Evolutionary conservation across 169 alveolate species (phyloP), one percentile per base, ranked within the genome.

Genomic region (Plasmodium yoelii): DNA sequence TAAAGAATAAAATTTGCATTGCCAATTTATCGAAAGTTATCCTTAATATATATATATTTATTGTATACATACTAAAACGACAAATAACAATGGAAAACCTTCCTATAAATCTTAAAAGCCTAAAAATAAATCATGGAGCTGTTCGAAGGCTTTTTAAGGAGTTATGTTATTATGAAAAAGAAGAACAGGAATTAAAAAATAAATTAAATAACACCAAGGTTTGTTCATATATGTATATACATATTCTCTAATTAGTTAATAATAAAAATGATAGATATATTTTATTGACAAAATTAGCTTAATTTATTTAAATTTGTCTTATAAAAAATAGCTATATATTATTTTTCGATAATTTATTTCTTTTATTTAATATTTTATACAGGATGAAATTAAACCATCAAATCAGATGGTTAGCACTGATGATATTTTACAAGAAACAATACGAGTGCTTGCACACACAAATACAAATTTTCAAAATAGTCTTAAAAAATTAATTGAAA

Each of bases 121-220:
- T 75, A 13, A 75, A 75, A 75, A 75, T 75, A 5, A 75, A 75
- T 55, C 88, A 75, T 39, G 88, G 74, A 8, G 75, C 88, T 34
- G 75, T 75, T 12, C 67, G 74, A 34, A 75, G 88, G 26, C 75
- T 75, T 18, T 63, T 75, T 19, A 75, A 75, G 44, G 88, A 75
- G 15, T 39, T 75, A 19, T 49, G 13, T 22, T 75, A 61, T 24
- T 75, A 75, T 42, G 88, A 75, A 67, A 64, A 75, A 51, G 88
- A 75, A 42, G 88, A 75, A 65, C 26, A 19, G 12, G 88, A 75
- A 18, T 55, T 75, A 39, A 46, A 51, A 15, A 18, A 39, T 1
- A 75, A 75, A 61, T 26, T 75, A 10, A 46, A 28, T 24, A 61
- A 12, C 42, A 68, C 49, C 55, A 61, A 75, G 88, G 88, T 75